Conservation (phyloP, 768 basidiomycete species). For the Tremella fuciformis region DNA sequence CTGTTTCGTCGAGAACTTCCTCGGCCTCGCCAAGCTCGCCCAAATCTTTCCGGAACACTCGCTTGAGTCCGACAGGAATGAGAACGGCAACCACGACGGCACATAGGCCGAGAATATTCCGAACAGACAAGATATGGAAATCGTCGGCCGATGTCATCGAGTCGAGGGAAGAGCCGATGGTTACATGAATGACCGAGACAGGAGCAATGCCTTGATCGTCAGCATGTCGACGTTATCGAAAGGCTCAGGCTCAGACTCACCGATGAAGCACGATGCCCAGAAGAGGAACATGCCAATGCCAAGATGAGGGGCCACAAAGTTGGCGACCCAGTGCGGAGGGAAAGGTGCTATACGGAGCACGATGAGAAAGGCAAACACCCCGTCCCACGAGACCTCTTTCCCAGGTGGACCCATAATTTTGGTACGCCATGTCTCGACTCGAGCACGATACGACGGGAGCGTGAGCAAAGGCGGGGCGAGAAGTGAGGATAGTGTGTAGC, state of each 20-base stretch:
- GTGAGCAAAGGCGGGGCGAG: conserved; percentile 88
- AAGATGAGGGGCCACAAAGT: conserved; percentile 86
- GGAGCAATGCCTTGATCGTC: conserved; percentile 63
- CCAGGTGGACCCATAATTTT: conserved; percentile 71
- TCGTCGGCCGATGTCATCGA: conserved; percentile 92
- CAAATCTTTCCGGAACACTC: conserved; percentile 70
- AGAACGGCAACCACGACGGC: conserved; percentile 87
- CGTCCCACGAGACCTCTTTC: conserved; percentile 47
- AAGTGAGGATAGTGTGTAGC: conserved; percentile 86
- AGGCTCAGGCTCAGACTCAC: conserved; percentile 15
- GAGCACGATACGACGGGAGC: conserved; percentile 76
- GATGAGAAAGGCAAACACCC: conserved; percentile 83
- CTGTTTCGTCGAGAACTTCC: conserved; percentile 1
- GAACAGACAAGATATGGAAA: conserved; percentile 88
- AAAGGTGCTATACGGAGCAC: conserved; percentile 88
- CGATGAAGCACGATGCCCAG: conserved; percentile 85
- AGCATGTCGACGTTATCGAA: neutral
- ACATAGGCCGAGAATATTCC: conserved; percentile 78
- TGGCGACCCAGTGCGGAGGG: conserved; percentile 90
- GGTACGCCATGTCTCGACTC: conserved; percentile 74
- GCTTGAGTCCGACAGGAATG: conserved; percentile 84
- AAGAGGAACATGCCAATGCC: conserved; percentile 81
- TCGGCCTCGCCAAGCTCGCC: conserved; percentile 31
- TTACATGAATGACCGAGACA: conserved; percentile 88
- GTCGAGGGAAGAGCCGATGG: conserved; percentile 84